phyloP scores from a whole-genome alignment of 805 yeast species.

The Candida railenensis region DNA sequence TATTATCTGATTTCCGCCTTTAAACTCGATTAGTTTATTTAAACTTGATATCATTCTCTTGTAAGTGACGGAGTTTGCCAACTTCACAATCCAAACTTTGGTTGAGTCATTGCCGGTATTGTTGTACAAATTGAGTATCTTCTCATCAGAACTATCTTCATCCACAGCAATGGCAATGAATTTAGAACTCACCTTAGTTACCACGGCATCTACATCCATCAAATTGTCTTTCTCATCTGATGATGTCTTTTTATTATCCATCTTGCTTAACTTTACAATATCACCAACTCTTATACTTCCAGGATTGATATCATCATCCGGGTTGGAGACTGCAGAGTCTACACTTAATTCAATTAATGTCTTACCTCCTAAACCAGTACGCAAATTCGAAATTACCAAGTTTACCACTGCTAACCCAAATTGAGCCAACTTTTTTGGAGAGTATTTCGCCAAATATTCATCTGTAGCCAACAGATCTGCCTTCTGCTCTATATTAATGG shows the following conservation, averaged over 20 bases:
- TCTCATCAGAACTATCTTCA: slow-evolving; percentile 50
- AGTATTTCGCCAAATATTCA: slow-evolving; percentile 27
- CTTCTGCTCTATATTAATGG: slow-evolving; percentile 36
- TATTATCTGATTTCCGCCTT: slow-evolving; percentile 30
- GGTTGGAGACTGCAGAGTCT: slow-evolving; percentile 47
- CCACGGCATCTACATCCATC: slow-evolving; percentile 38
- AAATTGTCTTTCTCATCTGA: slow-evolving; percentile 20
- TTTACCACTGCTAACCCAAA: slow-evolving; percentile 78
- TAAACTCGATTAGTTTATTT: slow-evolving; percentile 56
- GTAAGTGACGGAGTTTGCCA: slow-evolving; percentile 68
- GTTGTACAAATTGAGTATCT: slow-evolving; percentile 46
- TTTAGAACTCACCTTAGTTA: slow-evolving; percentile 50
- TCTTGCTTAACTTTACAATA: slow-evolving; percentile 60
- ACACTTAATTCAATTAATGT: slow-evolving; percentile 59
- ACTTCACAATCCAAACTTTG: slow-evolving; percentile 66
- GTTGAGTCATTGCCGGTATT: slow-evolving; percentile 33
- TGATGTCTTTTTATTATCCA: slow-evolving; percentile 24
- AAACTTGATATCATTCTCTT: slow-evolving; percentile 77
- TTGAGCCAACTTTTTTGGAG: slow-evolving; percentile 65
- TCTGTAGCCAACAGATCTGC: slow-evolving; percentile 34
- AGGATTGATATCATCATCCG: slow-evolving; percentile 30
- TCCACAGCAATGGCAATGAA: slow-evolving; percentile 60
- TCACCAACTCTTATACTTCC: slow-evolving; percentile 74
- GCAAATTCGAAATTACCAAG: slow-evolving; percentile 54
- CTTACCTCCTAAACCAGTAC: slow-evolving; percentile 81